These are phyloP conservation scores for Stylonectria norvegica DNA, from an alignment of 2,329 filamentous ascomycete genomes.

Conservation along the genomic window DNA sequence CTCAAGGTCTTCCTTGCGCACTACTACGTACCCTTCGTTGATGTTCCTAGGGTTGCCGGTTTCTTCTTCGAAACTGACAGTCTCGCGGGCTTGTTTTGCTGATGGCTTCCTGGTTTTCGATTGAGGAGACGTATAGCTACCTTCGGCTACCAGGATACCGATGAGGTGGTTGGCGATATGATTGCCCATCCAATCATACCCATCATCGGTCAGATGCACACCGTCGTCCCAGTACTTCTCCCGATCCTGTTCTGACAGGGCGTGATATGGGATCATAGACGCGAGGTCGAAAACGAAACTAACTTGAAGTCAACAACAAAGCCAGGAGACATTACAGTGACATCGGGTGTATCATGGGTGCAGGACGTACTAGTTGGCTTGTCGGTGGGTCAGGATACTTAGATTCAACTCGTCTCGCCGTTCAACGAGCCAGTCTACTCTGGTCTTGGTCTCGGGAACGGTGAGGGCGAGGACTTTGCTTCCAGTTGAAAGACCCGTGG, in stretches of 20 bases:
- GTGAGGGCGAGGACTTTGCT: conserved; percentile 61
- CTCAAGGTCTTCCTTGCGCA: conserved; percentile 50
- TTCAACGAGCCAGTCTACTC: conserved; percentile 27
- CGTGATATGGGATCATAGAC: conserved; percentile 51
- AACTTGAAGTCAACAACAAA: conserved; percentile 19
- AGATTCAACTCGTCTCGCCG: conserved; percentile 48
- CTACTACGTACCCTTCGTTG: conserved; percentile 52
- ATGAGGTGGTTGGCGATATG: conserved; percentile 53
- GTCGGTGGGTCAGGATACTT: conserved; percentile 48
- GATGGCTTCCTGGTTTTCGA: conserved; percentile 1
- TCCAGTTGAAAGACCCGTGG: conserved; percentile 45
- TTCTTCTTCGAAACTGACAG: conserved; percentile 48
- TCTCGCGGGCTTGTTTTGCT: conserved; percentile 3
- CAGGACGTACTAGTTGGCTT: conserved; percentile 49
- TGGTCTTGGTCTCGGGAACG: conserved; percentile 50
- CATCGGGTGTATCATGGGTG: too few species aligned
- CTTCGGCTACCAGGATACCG: conserved; percentile 40
- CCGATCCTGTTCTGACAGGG: conserved; percentile 44
- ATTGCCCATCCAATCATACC: conserved; percentile 61
- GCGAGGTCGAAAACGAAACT: conserved; percentile 58
- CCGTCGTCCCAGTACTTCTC: conserved; percentile 58
- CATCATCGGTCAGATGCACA: conserved; percentile 54
- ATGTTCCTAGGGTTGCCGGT: conserved; percentile 43
- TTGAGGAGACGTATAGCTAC: conserved; percentile 14
- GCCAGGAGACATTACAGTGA: too few species aligned